Evolutionary conservation across 176 grass and related monocot genomes (phyloP), one percentile per base, ranked within the genome.

Genomic region (Avena insularis): DNA sequence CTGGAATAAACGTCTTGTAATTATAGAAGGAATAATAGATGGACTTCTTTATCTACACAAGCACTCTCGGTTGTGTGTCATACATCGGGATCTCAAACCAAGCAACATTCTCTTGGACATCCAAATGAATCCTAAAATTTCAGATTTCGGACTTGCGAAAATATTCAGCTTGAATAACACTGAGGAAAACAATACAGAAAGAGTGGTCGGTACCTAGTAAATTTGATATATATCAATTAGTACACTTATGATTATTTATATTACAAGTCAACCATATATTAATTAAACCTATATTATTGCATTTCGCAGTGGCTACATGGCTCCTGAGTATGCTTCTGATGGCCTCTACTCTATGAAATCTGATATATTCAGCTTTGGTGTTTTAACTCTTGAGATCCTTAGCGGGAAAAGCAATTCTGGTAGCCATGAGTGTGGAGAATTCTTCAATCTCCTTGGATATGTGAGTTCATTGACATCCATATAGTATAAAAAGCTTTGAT

Each of bases 1-100:
- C 48, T 49, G 48, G 48, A 49, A 49, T 38, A 84, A 33, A 33
- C 77, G 86, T 33, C 33, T 80, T 9, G 56, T 6, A 4, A 89
- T 89, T 80, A 80, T 89, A 14, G 46, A 74, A 85, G 82, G 87
- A 64, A 80, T 80, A 84, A 82, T 75, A 16, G 65, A 89, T 74
- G 87, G 87, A 21, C 87, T 84, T 84, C 87, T 89, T 40, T 89
- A 89, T 29, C 87, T 89, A 23, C 88, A 89, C 74, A 89, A 89
- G 58, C 88, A 89, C 68, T 89, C 82, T 0, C 35, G 88, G 0
- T 67, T 89, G 46, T 58, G 82, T 48, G 88, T 89, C 6, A 89
- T 89, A 64, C 88, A 89, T 75, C 77, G 82, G 64, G 88, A 89
- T 75, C 88, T 89, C 67, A 89, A 89, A 58, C 88, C 88, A 81